Evolutionary conservation across 2,329 filamentous ascomycete species (phyloP).

Genomic region (Trichophyton verrucosum): DNA sequence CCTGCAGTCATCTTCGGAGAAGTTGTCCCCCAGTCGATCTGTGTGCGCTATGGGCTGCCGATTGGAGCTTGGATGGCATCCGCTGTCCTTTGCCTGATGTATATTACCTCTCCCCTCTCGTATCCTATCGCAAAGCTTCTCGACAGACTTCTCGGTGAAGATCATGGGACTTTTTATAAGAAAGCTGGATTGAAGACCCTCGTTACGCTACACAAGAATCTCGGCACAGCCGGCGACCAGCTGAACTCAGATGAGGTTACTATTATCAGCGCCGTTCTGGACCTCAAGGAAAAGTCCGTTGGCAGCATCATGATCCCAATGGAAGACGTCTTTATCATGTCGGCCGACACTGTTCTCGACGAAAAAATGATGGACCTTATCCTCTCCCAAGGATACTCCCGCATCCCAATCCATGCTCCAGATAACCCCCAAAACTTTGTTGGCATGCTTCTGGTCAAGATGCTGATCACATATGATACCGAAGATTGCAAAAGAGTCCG

Average conservation of each 20-base stretch:
- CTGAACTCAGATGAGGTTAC: constrained; percentile 96
- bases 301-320: constrained; percentile 97
- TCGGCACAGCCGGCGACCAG: constrained; percentile 72
- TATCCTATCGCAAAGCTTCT: constrained; percentile 95
- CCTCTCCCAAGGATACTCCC: constrained; percentile 82
- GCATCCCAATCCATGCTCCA: constrained; percentile 85
- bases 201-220: constrained; percentile 73
- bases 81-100: constrained; percentile 81
- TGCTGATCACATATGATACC: constrained; percentile 95
- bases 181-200: constrained; percentile 95
- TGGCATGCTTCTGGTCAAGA: constrained; percentile 96
- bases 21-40: constrained; percentile 88
- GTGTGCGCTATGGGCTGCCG: constrained; percentile 86
- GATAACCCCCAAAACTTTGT: constrained; percentile 80
- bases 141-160: constrained; percentile 82
- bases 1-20: constrained; percentile 87
- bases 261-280: constrained; percentile 92
- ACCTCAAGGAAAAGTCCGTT: constrained; percentile 91
- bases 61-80: constrained; percentile 92
- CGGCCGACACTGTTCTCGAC: constrained; percentile 84
- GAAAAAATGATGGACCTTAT: constrained; percentile 92
- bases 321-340: constrained; percentile 92
- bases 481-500: constrained; percentile 78
- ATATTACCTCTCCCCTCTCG: constrained; percentile 73
- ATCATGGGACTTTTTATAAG: constrained; percentile 95